These are phyloP conservation scores for Ophiostoma sp. DNA, from an alignment of 2,329 filamentous ascomycete species.

Conservation along the genomic window DNA sequence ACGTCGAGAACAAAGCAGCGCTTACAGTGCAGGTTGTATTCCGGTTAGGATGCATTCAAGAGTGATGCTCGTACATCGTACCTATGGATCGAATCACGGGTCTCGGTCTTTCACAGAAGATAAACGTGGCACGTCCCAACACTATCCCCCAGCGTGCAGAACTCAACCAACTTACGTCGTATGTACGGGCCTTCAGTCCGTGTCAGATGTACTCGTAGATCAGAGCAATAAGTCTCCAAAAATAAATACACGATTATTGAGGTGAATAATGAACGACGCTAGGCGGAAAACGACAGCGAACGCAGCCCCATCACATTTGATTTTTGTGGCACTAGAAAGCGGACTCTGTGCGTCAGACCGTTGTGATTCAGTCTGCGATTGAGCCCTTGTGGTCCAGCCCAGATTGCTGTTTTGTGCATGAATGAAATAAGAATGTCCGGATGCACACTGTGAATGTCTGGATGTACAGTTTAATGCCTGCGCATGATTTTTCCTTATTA, in stretches of 20 bases:
- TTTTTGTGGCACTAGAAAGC: neutral
- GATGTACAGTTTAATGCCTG: neutral
- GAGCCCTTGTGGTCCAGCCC: neutral
- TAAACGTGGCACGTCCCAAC: neutral
- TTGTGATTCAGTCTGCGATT: neutral
- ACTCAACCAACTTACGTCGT: too few relatives aligned
- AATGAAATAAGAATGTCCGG: neutral
- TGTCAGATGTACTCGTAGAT: slow-evolving; percentile 5
- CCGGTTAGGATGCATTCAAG: too few relatives aligned
- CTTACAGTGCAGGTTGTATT: neutral
- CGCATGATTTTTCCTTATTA: slow-evolving; percentile 3
- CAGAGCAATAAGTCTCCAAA: neutral
- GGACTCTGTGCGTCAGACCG: slow-evolving; percentile 8
- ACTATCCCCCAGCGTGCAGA: neutral
- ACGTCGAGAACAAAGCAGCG: neutral
- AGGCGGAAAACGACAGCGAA: slow-evolving; percentile 6
- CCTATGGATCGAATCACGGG: neutral
- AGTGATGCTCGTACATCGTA: neutral
- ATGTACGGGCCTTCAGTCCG: neutral
- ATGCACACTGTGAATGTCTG: neutral
- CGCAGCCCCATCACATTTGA: neutral
- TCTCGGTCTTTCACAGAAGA: neutral
- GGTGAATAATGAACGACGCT: neutral
- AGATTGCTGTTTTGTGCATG: neutral
- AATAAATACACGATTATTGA: neutral